Base-by-base conservation (phyloP, 345 rosid species). In the Sisymbrium altissimum region DNA sequence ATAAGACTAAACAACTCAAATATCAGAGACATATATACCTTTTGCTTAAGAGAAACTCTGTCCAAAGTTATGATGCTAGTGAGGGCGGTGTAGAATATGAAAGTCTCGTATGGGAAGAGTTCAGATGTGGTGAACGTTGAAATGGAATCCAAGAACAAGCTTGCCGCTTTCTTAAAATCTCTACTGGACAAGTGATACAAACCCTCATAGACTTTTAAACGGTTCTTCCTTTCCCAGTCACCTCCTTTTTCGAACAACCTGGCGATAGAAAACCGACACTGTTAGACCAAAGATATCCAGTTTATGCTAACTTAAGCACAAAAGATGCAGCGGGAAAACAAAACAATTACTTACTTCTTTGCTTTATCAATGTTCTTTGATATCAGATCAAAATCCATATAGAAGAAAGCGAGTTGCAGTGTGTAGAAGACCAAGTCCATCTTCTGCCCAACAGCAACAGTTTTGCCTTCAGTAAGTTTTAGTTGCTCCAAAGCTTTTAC, bases 171-270 rank as follows among this genome's bases (percentile, higher is more conserved):
- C 85, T 83, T 90, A 76, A 92, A 95, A 72, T 88, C 87, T 62
- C 93, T 82, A 39, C 96, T 87, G 38, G 91, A 84, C 97, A 95
- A 84, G 89, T 89, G 88, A 66, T 82, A 86, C 80, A 95, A 70
- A 79, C 99, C 99, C 80, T 92, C 97, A 14, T 95, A 92, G 57
- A 92, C 99, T 84, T 95, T 95, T 74, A 92, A 80, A 30, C 97
- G 84, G 73, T 95, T 92, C 86, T 95, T 95, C 87, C 91, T 88
- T 77, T 95, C 99, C 97, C 99, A 95, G 63, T 95, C 99, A 80
- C 97, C 99, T 76, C 99, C 99, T 80, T 89, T 97, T 81, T 95
- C 99, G 82, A 95, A 95, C 85, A 95, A 86, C 72, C 99, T 95
- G 82, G 25, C 72, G 71, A 43, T 44, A 65, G 39, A 56, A 19